phyloP scores from a whole-genome alignment of 2,329 filamentous ascomycete species.

The Verticillium isaacii region DNA sequence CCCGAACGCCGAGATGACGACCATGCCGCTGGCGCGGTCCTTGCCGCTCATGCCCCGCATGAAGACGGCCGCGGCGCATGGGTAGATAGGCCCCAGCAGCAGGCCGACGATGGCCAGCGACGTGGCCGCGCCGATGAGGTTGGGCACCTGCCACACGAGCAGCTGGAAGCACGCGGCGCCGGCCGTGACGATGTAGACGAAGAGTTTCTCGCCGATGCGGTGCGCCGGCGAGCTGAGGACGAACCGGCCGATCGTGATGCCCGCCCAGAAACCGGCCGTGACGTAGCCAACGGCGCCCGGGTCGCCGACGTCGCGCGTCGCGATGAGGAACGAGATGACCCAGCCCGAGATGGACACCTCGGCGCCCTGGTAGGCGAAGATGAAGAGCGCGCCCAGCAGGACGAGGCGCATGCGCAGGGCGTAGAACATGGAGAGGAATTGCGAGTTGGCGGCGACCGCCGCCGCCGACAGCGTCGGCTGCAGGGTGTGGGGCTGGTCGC shows the following conservation, averaged over 20 bases:
- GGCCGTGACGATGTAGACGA: constrained; percentile 58
- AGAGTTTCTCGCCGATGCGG: constrained; percentile 63
- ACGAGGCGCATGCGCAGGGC: constrained; percentile 53
- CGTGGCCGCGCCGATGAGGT: constrained; percentile 66
- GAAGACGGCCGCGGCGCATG: constrained; percentile 64
- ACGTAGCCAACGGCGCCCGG: constrained; percentile 74
- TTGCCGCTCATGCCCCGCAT: constrained; percentile 53
- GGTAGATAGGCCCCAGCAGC: constrained; percentile 74
- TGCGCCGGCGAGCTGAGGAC: constrained; percentile 62
- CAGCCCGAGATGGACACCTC: constrained; percentile 82
- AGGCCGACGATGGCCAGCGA: constrained; percentile 67
- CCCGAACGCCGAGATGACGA: constrained; percentile 65
- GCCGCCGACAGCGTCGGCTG: constrained; percentile 8
- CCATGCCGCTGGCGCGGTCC: constrained; percentile 58
- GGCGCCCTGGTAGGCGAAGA: constrained; percentile 81
- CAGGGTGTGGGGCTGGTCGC: constrained; percentile 37
- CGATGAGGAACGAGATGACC: constrained; percentile 82
- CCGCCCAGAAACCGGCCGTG: constrained; percentile 66
- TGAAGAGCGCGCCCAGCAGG: constrained; percentile 71
- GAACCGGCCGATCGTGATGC: constrained; percentile 74
- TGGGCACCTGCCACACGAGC: constrained; percentile 75
- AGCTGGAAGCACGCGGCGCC: constrained; percentile 65
- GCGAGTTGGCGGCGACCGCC: constrained; percentile 18
- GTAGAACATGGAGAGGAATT: constrained; percentile 39
- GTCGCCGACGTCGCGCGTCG: constrained; percentile 58